A percentile compares a stretch with the other conserved stretches of the same genome.
phyloP scores from a whole-genome alignment of 2,329 filamentous ascomycete species.

The Monosporascus sp. region DNA sequence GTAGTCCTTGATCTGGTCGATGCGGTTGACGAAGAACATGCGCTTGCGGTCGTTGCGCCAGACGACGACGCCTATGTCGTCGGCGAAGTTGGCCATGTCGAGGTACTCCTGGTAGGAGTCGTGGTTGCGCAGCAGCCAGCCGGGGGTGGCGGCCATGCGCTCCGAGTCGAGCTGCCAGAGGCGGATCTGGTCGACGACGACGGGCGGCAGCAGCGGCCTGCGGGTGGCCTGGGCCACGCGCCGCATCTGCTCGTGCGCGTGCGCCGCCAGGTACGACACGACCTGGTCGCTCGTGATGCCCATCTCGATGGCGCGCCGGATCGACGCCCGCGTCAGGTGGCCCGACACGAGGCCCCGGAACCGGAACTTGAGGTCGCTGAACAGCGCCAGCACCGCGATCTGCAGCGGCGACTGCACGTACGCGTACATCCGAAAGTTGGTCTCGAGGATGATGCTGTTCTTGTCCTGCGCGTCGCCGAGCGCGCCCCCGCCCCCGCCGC shows the following conservation, averaged over 20 bases:
- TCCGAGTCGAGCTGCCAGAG: slow-evolving; percentile 98
- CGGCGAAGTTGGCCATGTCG: slow-evolving; percentile 69
- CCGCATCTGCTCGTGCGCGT: slow-evolving; percentile 92
- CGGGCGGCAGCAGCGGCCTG: slow-evolving; percentile 78
- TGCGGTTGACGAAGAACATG: slow-evolving; percentile 86
- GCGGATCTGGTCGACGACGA: slow-evolving; percentile 93
- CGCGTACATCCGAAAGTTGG: slow-evolving; percentile 95
- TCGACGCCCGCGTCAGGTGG: slow-evolving; percentile 81
- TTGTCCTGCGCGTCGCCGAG: slow-evolving; percentile 42
- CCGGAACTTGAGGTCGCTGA: slow-evolving; percentile 79
- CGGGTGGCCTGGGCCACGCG: slow-evolving; percentile 53
- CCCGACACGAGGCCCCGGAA: slow-evolving; percentile 94
- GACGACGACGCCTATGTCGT: slow-evolving; percentile 82
- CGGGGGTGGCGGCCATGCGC: slow-evolving; percentile 76
- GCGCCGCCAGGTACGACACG: slow-evolving; percentile 83
- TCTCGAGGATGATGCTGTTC: slow-evolving; percentile 93
- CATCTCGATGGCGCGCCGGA: slow-evolving; percentile 78
- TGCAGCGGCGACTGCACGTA: slow-evolving; percentile 93
- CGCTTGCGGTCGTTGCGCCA: slow-evolving; percentile 78
- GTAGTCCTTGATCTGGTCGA: slow-evolving; percentile 83
- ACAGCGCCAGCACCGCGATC: slow-evolving; percentile 88
- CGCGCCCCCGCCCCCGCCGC: slow-evolving; percentile 15
- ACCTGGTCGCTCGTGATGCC: slow-evolving; percentile 96
- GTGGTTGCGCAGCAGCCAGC: slow-evolving; percentile 90
- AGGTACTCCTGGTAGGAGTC: slow-evolving; percentile 64